Evolutionary conservation across 345 rosid species (phyloP).

Genomic region (Salix caprea): DNA sequence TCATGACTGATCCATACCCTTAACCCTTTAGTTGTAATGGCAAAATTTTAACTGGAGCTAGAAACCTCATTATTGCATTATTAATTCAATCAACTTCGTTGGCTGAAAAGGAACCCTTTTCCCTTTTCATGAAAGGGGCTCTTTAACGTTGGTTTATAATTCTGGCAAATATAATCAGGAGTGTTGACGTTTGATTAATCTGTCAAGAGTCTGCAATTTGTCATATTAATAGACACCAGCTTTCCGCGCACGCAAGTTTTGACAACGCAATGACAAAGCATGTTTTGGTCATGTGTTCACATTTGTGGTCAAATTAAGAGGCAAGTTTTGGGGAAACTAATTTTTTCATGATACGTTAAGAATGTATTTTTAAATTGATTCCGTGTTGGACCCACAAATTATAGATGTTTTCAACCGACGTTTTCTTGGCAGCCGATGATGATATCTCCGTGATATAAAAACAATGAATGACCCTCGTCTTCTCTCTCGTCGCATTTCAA

Average conservation of each 20-base stretch:
- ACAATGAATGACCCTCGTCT: too few species aligned
- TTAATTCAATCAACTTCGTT: neutral
- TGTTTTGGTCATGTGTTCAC: too few species aligned
- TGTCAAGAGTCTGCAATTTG: neutral
- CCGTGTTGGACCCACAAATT: too few species aligned
- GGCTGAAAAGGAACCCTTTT: neutral
- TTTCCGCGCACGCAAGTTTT: neutral
- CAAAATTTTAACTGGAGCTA: constrained; percentile 4
- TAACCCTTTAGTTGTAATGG: constrained; percentile 11
- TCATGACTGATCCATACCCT: constrained; percentile 20
- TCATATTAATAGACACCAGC: neutral
- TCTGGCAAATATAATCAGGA: neutral
- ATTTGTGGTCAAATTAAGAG: too few species aligned
- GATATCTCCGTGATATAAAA: too few species aligned
- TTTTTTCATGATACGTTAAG: too few species aligned
- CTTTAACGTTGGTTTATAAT: neutral
- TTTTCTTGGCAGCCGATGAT: too few species aligned
- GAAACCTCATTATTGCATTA: constrained; percentile 1
- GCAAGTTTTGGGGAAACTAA: too few species aligned
- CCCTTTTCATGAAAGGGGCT: too few species aligned
- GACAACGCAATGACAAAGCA: neutral
- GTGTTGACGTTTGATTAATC: neutral
- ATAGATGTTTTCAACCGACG: too few species aligned
- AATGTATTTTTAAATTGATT: too few species aligned
- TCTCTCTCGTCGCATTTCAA: too few species aligned